Evolutionary conservation across 495 filamentous ascomycete genomes (phyloP).

Genomic region (Amniculicola lignicola): DNA sequence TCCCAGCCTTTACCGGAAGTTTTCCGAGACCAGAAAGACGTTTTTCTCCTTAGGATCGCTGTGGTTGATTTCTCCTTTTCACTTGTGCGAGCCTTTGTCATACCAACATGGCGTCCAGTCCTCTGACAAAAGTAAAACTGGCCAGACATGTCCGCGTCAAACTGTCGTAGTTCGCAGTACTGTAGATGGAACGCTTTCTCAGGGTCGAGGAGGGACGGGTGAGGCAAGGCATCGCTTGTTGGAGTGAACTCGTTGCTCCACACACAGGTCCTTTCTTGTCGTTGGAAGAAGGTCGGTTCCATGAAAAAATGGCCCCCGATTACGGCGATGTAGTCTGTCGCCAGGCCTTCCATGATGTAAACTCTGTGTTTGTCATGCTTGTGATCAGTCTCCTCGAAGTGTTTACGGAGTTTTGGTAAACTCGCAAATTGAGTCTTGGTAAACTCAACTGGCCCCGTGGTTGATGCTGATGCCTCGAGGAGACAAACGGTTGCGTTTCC

Average conservation of each 20-base stretch:
- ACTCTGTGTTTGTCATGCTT: slow-evolving; percentile 5
- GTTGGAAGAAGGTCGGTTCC: slow-evolving; percentile 29
- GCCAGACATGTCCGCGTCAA: slow-evolving; percentile 5
- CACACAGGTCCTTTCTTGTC: slow-evolving; percentile 29
- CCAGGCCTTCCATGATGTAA: slow-evolving; percentile 32
- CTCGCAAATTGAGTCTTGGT: neutral
- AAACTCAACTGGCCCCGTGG: neutral
- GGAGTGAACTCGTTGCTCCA: slow-evolving; percentile 33
- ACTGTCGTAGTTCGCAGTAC: slow-evolving; percentile 32
- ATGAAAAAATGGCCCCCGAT: slow-evolving; percentile 31
- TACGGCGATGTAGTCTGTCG: slow-evolving; percentile 25
- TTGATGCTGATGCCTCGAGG: slow-evolving; percentile 2
- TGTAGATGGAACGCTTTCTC: slow-evolving; percentile 24
- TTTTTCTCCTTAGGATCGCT: slow-evolving; percentile 27
- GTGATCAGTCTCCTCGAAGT: neutral
- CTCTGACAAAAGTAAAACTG: slow-evolving; percentile 17
- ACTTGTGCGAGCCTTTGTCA: slow-evolving; percentile 12
- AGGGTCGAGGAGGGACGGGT: slow-evolving; percentile 24
- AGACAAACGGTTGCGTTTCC: slow-evolving; percentile 16
- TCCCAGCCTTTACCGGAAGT: slow-evolving; percentile 21
- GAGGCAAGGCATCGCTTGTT: slow-evolving; percentile 28
- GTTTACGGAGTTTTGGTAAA: neutral
- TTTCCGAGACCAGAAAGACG: slow-evolving; percentile 21
- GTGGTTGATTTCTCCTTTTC: slow-evolving; percentile 18
- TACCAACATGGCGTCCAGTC: slow-evolving; percentile 28